phyloP scores from a whole-genome alignment of 169 alveolate species.

The Perkinsus marinus region DNA sequence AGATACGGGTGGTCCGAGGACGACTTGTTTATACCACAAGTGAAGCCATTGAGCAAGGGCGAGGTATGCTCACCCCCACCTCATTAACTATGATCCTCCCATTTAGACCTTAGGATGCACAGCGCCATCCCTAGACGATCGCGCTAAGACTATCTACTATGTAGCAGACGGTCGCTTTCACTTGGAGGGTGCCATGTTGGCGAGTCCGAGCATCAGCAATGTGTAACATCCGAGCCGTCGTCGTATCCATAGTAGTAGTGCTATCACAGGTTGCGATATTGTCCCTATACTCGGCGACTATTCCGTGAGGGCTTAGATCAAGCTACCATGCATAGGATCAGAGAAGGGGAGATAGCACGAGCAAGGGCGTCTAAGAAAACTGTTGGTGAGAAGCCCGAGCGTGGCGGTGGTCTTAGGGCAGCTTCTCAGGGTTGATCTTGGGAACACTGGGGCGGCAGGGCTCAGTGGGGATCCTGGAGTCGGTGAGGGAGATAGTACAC shows the following conservation, averaged over 20 bases:
- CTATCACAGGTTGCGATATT: not conserved
- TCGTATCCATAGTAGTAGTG: too few relatives aligned
- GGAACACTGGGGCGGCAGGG: constrained; percentile 89
- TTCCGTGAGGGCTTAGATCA: not conserved
- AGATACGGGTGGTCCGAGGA: not conserved
- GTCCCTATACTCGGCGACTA: not conserved
- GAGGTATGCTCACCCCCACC: constrained; percentile 86
- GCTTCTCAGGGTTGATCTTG: constrained; percentile 32
- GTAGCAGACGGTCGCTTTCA: constrained; percentile 98
- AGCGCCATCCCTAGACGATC: constrained; percentile 29
- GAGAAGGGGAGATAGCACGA: constrained; percentile 57
- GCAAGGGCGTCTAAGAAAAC: constrained; percentile 23
- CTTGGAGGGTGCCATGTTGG: constrained; percentile 84
- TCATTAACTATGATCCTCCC: not conserved
- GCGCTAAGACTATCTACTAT: constrained; percentile 29
- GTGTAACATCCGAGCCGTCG: constrained; percentile 50
- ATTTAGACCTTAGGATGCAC: constrained; percentile 23
- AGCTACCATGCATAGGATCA: constrained; percentile 47
- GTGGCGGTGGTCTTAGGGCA: too few relatives aligned
- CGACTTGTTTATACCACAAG: constrained; percentile 68
- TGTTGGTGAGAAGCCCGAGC: not conserved
- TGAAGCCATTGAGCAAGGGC: constrained; percentile 90
- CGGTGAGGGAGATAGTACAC: constrained; percentile 48
- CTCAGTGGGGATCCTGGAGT: constrained; percentile 57
- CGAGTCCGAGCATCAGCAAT: constrained; percentile 69